Evolutionary conservation across 805 yeast species (phyloP).

Genomic region (Blastobotrys chiropterorum): DNA sequence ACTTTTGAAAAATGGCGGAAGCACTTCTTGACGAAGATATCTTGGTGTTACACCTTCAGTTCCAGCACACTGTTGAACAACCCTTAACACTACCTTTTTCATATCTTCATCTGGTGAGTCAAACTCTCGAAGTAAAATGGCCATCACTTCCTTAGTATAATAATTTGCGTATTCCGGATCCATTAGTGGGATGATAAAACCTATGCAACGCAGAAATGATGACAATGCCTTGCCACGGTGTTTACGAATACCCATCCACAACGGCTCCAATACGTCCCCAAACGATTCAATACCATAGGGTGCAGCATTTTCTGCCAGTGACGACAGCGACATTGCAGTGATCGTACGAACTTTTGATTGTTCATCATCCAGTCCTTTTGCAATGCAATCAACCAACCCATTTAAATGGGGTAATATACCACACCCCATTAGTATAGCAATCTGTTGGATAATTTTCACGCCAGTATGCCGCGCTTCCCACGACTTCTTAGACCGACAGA

Average conservation of each 20-base stretch:
- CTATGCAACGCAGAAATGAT: slow-evolving; percentile 70
- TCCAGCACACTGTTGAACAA: slow-evolving; percentile 59
- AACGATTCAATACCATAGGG: slow-evolving; percentile 92
- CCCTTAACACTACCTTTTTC: slow-evolving; percentile 64
- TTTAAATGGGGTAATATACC: slow-evolving; percentile 69
- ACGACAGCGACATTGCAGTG: slow-evolving; percentile 65
- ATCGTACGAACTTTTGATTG: slow-evolving; percentile 59
- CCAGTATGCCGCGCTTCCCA: slow-evolving; percentile 87
- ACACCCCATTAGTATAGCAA: slow-evolving; percentile 61
- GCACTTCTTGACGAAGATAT: slow-evolving; percentile 45
- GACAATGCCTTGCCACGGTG: slow-evolving; percentile 77
- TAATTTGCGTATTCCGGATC: slow-evolving; percentile 72
- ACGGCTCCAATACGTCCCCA: slow-evolving; percentile 62
- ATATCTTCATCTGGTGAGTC: slow-evolving; percentile 81
- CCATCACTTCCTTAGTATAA: slow-evolving; percentile 69
- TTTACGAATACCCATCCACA: slow-evolving; percentile 71
- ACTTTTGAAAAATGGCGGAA: slow-evolving; percentile 55
- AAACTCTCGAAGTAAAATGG: slow-evolving; percentile 64
- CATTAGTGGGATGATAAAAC: slow-evolving; percentile 80
- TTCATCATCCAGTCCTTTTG: slow-evolving; percentile 57
- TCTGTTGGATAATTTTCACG: slow-evolving; percentile 65
- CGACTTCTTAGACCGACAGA: slow-evolving; percentile 64
- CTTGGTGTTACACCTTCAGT: slow-evolving; percentile 48
- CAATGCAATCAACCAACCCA: slow-evolving; percentile 56
- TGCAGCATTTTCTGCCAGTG: slow-evolving; percentile 70